Conservation (phyloP, 2,329 filamentous ascomycete genomes). For the Sclerotinia glacialis region DNA sequence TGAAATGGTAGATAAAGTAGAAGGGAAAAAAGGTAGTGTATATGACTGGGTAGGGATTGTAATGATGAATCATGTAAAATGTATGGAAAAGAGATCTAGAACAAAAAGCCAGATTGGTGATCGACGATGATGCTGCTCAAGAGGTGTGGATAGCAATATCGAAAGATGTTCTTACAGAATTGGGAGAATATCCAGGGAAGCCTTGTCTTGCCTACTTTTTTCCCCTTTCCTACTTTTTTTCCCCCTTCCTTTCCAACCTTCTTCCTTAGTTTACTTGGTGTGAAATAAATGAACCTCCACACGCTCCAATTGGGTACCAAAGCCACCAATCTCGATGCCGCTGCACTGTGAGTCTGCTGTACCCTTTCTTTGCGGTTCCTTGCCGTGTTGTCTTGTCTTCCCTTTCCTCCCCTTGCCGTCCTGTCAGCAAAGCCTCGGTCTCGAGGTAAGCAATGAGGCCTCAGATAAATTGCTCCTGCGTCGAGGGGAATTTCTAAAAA, state of each 20-base stretch:
- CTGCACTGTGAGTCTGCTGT: neutral
- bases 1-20: neutral
- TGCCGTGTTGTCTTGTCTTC: neutral
- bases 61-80: too few relatives aligned
- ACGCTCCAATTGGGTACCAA: neutral
- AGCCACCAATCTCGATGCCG: constrained; percentile 1
- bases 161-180: constrained; percentile 18
- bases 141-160: neutral
- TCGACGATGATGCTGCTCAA: neutral
- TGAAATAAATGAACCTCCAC: neutral
- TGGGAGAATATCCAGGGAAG: neutral
- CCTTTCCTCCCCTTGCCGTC: neutral
- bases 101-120: neutral
- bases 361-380: neutral
- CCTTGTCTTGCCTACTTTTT: constrained; percentile 7
- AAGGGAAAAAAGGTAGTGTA: neutral
- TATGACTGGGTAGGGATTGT: neutral
- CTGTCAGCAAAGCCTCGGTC: constrained; percentile 7
- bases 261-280: neutral
- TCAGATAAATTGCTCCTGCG: neutral
- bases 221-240: neutral
- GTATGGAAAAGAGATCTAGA: too few relatives aligned
- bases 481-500: neutral
- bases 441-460: constrained; percentile 11
- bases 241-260: neutral